Evolutionary conservation across 2,329 filamentous ascomycete genomes (phyloP).

Genomic region (Ascochyta koolunga): DNA sequence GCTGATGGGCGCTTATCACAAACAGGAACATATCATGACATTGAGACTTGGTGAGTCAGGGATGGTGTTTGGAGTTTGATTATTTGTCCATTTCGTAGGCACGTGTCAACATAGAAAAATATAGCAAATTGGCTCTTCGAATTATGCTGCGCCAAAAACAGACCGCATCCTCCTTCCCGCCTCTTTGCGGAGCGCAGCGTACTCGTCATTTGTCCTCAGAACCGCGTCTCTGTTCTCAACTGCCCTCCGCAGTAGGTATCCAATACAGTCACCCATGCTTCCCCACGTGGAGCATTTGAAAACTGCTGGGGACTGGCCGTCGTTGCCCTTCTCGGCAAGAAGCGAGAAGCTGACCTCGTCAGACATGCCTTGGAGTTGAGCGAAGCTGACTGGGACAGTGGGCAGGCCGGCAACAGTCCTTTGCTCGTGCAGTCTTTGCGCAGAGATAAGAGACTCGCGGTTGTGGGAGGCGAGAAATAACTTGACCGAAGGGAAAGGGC

Average conservation of each 20-base stretch:
- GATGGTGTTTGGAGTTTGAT: not conserved
- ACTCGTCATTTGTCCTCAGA: constrained; percentile 50
- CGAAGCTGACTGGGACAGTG: constrained; percentile 64
- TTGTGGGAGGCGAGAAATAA: constrained; percentile 87
- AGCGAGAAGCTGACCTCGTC: constrained; percentile 76
- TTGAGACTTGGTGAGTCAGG: not conserved
- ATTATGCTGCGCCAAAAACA: constrained; percentile 15
- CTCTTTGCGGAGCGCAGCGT: constrained; percentile 34
- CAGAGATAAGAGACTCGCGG: constrained; percentile 67
- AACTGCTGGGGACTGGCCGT: constrained; percentile 52
- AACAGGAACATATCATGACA: not conserved
- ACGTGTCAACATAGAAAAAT: not conserved
- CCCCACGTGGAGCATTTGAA: constrained; percentile 66
- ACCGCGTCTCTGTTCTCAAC: constrained; percentile 68
- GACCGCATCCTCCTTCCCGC: constrained; percentile 27
- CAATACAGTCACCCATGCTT: constrained; percentile 73
- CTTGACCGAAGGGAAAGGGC: constrained; percentile 52
- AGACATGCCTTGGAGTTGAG: constrained; percentile 93
- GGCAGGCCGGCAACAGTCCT: constrained; percentile 46
- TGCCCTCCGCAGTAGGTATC: constrained; percentile 67
- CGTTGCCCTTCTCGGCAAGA: constrained; percentile 27
- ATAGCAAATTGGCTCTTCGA: not conserved
- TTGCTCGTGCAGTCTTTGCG: constrained; percentile 56
- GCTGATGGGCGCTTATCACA: not conserved
- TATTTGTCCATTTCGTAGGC: constrained; percentile 1